Evolutionary conservation across 176 grass and related monocot genomes (phyloP).

Genomic region (Phoenix dactylifera): DNA sequence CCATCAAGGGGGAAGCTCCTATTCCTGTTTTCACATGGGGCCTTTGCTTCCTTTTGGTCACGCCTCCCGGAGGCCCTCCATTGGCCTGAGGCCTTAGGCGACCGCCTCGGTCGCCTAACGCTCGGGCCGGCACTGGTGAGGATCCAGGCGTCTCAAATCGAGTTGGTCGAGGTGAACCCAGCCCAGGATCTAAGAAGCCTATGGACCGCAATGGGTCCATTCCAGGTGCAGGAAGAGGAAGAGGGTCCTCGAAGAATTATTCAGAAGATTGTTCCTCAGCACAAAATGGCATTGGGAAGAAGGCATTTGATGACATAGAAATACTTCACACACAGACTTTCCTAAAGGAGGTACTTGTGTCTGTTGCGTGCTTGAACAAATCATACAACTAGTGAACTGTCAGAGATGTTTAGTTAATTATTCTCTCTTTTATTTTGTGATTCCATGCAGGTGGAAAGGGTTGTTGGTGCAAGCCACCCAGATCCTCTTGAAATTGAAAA

Average conservation of each 20-base stretch:
- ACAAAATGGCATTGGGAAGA: conserved; percentile 48
- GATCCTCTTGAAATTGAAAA: conserved; percentile 70
- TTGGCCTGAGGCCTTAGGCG: no score
- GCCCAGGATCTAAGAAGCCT: conserved; percentile 35
- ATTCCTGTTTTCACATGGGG: no score
- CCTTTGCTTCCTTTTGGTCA: no score
- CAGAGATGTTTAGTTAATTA: no score
- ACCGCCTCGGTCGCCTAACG: no score
- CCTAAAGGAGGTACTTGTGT: conserved; percentile 51
- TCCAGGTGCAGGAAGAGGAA: conserved; percentile 21
- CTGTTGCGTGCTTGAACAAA: conserved; percentile 5
- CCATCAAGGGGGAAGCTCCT: no score
- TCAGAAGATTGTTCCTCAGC: conserved; percentile 28
- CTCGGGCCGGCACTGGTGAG: no score
- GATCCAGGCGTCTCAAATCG: conserved; percentile 20
- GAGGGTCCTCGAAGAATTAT: conserved; percentile 33
- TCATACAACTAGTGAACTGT: not conserved
- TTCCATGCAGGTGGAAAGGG: conserved; percentile 50
- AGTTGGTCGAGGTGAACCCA: conserved; percentile 11
- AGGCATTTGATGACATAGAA: conserved; percentile 43
- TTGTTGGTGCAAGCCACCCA: conserved; percentile 32
- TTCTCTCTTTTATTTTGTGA: conserved; percentile 11
- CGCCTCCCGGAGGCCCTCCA: no score
- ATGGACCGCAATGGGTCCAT: conserved; percentile 34
- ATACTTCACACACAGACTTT: conserved; percentile 58